Conservation (phyloP, 2,329 filamentous ascomycete species). For the Trichoderma koningiopsis region DNA sequence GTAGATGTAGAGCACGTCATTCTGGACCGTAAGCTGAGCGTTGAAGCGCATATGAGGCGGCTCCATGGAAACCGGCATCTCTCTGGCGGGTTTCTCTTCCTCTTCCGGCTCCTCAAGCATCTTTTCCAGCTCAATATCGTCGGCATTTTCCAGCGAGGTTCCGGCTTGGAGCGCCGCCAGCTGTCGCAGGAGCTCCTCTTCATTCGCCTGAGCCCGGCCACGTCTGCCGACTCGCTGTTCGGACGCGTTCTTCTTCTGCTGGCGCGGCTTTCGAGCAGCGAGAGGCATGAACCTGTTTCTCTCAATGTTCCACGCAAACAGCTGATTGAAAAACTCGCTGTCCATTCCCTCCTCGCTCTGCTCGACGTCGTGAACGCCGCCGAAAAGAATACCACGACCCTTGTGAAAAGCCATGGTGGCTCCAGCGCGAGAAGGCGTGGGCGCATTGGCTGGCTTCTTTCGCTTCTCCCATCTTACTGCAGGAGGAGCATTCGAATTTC, state of each 20-base stretch:
- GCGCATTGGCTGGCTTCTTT: conserved; percentile 88
- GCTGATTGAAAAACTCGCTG: conserved; percentile 91
- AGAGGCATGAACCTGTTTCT: conserved; percentile 93
- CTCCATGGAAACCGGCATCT: conserved; percentile 72
- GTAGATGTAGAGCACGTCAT: conserved; percentile 90
- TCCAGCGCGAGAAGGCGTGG: conserved; percentile 80
- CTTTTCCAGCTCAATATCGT: conserved; percentile 53
- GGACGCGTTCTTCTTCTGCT: conserved; percentile 56
- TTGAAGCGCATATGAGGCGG: conserved; percentile 92
- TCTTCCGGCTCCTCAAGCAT: conserved; percentile 56
- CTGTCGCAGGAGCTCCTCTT: conserved; percentile 86
- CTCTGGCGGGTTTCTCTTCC: conserved; percentile 60
- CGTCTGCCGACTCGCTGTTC: conserved; percentile 62
- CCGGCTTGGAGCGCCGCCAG: conserved; percentile 83
- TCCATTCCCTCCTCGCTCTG: conserved; percentile 93
- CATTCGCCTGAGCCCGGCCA: conserved; percentile 82
- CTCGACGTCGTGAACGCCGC: conserved; percentile 91
- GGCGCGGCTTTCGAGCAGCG: conserved; percentile 71
- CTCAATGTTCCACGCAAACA: conserved; percentile 94
- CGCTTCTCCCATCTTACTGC: conserved; percentile 86
- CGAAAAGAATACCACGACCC: conserved; percentile 88
- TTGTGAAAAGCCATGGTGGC: conserved; percentile 95
- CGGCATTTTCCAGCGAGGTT: conserved; percentile 58
- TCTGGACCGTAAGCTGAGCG: conserved; percentile 84
- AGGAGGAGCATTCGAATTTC: conserved; percentile 65